Percentiles rank a stretch among this genome's conserved stretches.
Evolutionary conservation across 352 stramenopile species (phyloP).

Genomic region (Peronosclerospora sorghi): DNA sequence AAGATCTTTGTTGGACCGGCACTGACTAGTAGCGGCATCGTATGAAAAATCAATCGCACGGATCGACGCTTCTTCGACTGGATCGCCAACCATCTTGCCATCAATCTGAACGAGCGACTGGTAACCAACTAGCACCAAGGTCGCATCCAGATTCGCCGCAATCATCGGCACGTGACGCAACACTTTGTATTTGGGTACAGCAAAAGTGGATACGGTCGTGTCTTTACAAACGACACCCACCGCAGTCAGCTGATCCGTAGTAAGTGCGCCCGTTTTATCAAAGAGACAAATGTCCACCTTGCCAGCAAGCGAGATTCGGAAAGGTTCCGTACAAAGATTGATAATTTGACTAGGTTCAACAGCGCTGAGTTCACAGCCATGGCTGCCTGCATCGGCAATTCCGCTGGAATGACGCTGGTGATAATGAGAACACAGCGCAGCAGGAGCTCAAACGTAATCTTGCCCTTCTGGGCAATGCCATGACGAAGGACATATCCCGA

Average conservation of each 20-base stretch:
- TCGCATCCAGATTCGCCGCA: slow-evolving; percentile 67
- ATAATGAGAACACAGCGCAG: slow-evolving; percentile 98
- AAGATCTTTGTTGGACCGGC: slow-evolving; percentile 60
- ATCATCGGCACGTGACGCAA: slow-evolving; percentile 74
- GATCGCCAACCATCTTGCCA: slow-evolving; percentile 93
- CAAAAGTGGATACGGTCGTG: slow-evolving; percentile 26
- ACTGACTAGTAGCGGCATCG: slow-evolving; percentile 58
- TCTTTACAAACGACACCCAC: slow-evolving; percentile 87
- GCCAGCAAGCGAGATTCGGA: slow-evolving; percentile 94
- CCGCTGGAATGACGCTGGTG: slow-evolving; percentile 96
- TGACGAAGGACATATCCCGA: slow-evolving; percentile 90
- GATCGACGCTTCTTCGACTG: slow-evolving; percentile 95
- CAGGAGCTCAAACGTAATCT: slow-evolving; percentile 93
- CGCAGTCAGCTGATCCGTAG: slow-evolving; percentile 92
- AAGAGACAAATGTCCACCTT: slow-evolving; percentile 96
- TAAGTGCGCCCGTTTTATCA: slow-evolving; percentile 98
- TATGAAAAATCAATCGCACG: slow-evolving; percentile 92
- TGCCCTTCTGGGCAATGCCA: slow-evolving; percentile 77
- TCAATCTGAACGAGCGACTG: slow-evolving; percentile 97
- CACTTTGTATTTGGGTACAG: slow-evolving; percentile 32
- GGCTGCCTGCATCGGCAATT: slow-evolving; percentile 96
- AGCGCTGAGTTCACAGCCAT: slow-evolving; percentile 96
- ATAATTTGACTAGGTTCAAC: slow-evolving; percentile 89
- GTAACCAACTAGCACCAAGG: slow-evolving; percentile 83
- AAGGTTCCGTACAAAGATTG: slow-evolving; percentile 97